phyloP scores from a whole-genome alignment of 768 basidiomycete species.

The Boletus rufocinnamomeus region DNA sequence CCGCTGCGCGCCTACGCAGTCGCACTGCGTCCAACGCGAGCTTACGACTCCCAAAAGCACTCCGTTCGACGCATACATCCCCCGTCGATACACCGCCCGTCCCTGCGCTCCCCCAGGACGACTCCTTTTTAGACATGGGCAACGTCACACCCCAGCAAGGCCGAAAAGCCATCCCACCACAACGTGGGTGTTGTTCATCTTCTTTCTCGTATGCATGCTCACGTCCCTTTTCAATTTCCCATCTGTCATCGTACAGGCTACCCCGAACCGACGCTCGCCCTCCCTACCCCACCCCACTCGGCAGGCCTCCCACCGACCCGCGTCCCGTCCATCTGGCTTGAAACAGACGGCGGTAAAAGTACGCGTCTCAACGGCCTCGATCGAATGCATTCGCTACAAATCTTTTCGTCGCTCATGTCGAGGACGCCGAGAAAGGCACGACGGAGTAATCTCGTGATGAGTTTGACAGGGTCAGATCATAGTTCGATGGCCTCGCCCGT shows the following conservation, averaged over 20 bases:
- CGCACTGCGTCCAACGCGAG: constrained; percentile 65
- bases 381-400: constrained; percentile 23
- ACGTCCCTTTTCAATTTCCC: background rate
- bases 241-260: constrained; percentile 6
- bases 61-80: constrained; percentile 35
- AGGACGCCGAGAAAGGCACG: constrained; percentile 7
- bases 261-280: constrained; percentile 15
- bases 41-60: constrained; percentile 54
- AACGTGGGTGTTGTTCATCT: constrained; percentile 8
- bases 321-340: constrained; percentile 54
- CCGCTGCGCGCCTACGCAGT: constrained; percentile 67
- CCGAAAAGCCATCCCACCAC: constrained; percentile 21
- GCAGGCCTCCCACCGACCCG: constrained; percentile 19
- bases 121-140: constrained; percentile 40
- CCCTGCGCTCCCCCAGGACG: constrained; percentile 27
- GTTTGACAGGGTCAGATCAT: constrained; percentile 15
- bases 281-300: constrained; percentile 27
- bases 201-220: background rate
- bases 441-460: constrained; percentile 33
- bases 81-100: constrained; percentile 34
- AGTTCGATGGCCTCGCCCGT: background rate
- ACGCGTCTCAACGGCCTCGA: constrained; percentile 22
- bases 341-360: constrained; percentile 37
- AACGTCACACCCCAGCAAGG: constrained; percentile 35
- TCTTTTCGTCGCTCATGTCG: constrained; percentile 19